Conservation (phyloP, 148 eudicot genomes). For the Pharnaceum exiguum region DNA sequence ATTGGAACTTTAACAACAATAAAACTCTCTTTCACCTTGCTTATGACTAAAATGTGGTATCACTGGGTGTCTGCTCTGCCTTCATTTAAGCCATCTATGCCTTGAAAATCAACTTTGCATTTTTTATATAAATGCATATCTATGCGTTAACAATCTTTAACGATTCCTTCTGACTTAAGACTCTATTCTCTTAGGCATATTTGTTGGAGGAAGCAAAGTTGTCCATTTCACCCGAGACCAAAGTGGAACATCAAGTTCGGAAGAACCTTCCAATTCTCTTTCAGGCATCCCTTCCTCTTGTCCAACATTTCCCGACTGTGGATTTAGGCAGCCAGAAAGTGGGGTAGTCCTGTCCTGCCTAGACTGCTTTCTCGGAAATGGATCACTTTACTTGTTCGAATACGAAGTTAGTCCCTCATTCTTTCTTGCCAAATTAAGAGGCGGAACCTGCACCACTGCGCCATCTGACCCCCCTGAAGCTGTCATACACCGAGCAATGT, state of each 20-base stretch:
- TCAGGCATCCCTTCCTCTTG: conserved; percentile 40
- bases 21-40: not conserved
- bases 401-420: conserved; percentile 72
- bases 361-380: conserved; percentile 80
- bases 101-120: not conserved
- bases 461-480: conserved; percentile 51
- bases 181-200: conserved; percentile 54
- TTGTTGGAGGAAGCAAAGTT: conserved; percentile 89
- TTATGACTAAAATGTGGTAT: too few species aligned
- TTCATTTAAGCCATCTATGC: not conserved
- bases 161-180: conserved; percentile 1
- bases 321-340: conserved; percentile 74
- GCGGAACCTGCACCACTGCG: conserved; percentile 95
- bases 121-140: not conserved
- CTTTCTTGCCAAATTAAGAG: conserved; percentile 80
- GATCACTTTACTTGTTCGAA: conserved; percentile 76
- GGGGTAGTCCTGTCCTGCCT: conserved; percentile 82
- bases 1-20: not conserved
- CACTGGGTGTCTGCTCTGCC: too few species aligned
- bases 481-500: conserved; percentile 81
- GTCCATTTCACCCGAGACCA: conserved; percentile 79
- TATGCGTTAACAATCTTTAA: not conserved
- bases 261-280: conserved; percentile 25
- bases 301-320: conserved; percentile 86
- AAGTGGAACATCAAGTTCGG: conserved; percentile 24